Percentiles rank a stretch among this genome's conserved stretches.
Evolutionary conservation across 1,139 yeast species (phyloP).

Genomic region (Debaryomyces psychrophilus): DNA sequence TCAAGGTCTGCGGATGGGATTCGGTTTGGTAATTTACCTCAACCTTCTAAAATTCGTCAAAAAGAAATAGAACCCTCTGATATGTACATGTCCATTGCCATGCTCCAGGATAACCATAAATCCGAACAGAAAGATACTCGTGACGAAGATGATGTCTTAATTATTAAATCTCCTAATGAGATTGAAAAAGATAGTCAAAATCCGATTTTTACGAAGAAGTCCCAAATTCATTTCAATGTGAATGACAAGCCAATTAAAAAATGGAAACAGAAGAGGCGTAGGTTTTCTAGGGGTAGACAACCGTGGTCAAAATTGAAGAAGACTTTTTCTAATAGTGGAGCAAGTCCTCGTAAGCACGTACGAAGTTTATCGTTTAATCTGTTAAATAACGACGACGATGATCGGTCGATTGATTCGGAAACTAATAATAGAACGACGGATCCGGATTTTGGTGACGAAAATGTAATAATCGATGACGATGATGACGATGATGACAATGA

Average conservation of each 20-base stretch:
- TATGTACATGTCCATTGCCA: constrained; percentile 78
- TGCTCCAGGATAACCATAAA: constrained; percentile 59
- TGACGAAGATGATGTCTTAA: constrained; percentile 82
- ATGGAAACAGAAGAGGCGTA: constrained; percentile 15
- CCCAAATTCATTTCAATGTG: constrained; percentile 25
- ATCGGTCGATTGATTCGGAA: constrained; percentile 27
- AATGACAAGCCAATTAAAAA: constrained; percentile 19
- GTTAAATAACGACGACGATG: constrained; percentile 23
- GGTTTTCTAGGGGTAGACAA: constrained; percentile 12
- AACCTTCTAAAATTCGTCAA: constrained; percentile 38
- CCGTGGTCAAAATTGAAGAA: constrained; percentile 23
- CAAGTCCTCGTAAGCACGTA: constrained; percentile 5
- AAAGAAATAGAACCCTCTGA: constrained; percentile 76
- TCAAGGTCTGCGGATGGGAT: constrained; percentile 28
- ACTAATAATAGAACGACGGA: constrained; percentile 15
- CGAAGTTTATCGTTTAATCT: constrained; percentile 14
- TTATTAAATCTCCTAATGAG: constrained; percentile 79
- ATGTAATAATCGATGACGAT: constrained; percentile 19
- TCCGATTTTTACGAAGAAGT: constrained; percentile 40
- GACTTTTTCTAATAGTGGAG: constrained; percentile 27
- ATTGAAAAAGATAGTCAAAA: constrained; percentile 46
- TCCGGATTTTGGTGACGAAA: constrained; percentile 19
- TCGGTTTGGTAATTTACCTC: constrained; percentile 44
- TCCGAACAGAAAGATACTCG: constrained; percentile 14
- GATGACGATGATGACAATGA: constrained; percentile 16